These are phyloP conservation scores for Barbarea vulgaris DNA, from an alignment of 345 rosid species.

Conservation along the genomic window DNA sequence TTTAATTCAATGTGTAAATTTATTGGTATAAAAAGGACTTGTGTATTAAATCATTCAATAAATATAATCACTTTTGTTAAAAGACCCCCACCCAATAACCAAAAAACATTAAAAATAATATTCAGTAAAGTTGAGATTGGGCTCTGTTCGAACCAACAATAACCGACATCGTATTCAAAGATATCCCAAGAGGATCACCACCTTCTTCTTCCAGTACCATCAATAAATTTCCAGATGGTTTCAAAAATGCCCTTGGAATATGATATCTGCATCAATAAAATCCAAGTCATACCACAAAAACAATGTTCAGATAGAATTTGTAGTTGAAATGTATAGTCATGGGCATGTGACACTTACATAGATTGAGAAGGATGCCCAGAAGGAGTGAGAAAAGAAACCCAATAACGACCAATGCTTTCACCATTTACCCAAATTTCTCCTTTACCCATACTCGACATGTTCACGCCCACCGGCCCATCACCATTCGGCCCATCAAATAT, in stretches of 20 bases:
- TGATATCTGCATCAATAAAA: constrained; percentile 57
- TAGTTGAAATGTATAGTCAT: not conserved
- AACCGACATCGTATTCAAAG: constrained; percentile 53
- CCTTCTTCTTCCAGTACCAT: constrained; percentile 67
- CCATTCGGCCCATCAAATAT: constrained; percentile 62
- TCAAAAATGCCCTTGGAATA: constrained; percentile 72
- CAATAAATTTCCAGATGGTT: constrained; percentile 52
- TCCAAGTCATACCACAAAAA: not conserved
- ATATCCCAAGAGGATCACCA: constrained; percentile 64
- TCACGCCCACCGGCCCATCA: constrained; percentile 56
- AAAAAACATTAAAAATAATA: not conserved
- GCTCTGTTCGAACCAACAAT: constrained; percentile 6
- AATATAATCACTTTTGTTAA: not conserved
- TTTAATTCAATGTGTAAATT: not conserved
- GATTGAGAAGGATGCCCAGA: constrained; percentile 67
- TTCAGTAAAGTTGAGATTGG: constrained; percentile 31
- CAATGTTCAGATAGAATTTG: not conserved
- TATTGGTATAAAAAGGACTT: not conserved
- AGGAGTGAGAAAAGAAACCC: constrained; percentile 74
- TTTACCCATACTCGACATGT: constrained; percentile 77
- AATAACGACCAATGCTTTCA: constrained; percentile 79
- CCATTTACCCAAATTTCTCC: constrained; percentile 90
- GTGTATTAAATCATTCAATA: not conserved
- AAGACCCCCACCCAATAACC: not conserved
- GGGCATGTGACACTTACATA: constrained; percentile 46